phyloP scores from a whole-genome alignment of 2,329 filamentous ascomycete genomes.

The Drechslera avenae region DNA sequence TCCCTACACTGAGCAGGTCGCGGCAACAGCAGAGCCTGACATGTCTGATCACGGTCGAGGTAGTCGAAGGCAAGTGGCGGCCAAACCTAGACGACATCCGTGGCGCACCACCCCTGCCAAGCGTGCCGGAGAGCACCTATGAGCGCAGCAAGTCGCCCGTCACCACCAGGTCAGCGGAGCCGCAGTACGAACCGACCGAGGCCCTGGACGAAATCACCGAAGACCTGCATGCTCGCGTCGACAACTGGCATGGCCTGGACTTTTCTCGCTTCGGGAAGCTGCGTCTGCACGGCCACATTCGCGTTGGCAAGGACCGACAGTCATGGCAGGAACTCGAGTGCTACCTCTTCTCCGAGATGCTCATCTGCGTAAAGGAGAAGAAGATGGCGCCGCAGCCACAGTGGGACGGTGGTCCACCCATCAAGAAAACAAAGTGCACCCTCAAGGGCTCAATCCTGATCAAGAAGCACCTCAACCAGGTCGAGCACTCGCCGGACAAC shows the following conservation, averaged over 20 bases:
- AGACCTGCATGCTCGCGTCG: slow-evolving; percentile 81
- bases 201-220: slow-evolving; percentile 85
- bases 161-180: slow-evolving; percentile 52
- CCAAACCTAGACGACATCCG: slow-evolving; percentile 80
- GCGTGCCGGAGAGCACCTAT: slow-evolving; percentile 52
- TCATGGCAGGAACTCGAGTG: slow-evolving; percentile 98
- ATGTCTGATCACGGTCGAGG: slow-evolving; percentile 91
- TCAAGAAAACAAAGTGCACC: slow-evolving; percentile 77
- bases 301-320: slow-evolving; percentile 93
- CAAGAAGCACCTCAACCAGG: slow-evolving; percentile 94
- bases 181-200: slow-evolving; percentile 75
- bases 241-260: slow-evolving; percentile 97
- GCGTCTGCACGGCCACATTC: slow-evolving; percentile 83
- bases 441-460: slow-evolving; percentile 97
- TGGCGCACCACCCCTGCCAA: slow-evolving; percentile 57
- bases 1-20: slow-evolving; percentile 89
- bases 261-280: slow-evolving; percentile 93
- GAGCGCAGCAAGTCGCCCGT: slow-evolving; percentile 63
- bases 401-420: slow-evolving; percentile 64
- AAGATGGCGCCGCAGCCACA: slow-evolving; percentile 67
- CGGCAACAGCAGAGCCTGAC: slow-evolving; percentile 94
- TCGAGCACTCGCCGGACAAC: slow-evolving; percentile 75
- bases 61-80: slow-evolving; percentile 89
- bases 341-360: slow-evolving; percentile 97
- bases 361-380: slow-evolving; percentile 99